These are phyloP conservation scores for Sporisorium scitamineum DNA, from an alignment of 1,284 basidiomycete species.

Conservation along the genomic window DNA sequence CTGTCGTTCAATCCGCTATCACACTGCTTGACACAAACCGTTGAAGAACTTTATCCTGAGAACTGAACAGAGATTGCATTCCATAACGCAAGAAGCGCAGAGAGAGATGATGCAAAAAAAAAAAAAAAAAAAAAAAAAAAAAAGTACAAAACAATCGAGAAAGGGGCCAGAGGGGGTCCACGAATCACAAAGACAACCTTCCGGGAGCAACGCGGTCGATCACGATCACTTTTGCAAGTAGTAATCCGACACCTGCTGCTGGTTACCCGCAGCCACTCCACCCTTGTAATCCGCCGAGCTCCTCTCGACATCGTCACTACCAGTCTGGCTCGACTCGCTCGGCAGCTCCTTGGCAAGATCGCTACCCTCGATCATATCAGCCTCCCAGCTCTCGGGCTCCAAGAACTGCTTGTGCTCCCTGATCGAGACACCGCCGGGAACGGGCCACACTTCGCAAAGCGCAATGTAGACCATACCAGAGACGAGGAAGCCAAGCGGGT, in stretches of 20 bases:
- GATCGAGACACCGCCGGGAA: slow-evolving; percentile 26
- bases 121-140: no score
- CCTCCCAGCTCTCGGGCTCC: slow-evolving; percentile 55
- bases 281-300: slow-evolving; percentile 19
- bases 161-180: no score
- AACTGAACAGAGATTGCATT: not conserved
- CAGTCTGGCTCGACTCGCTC: not conserved
- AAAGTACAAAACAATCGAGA: no score
- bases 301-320: slow-evolving; percentile 38
- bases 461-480: slow-evolving; percentile 61
- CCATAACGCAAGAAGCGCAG: not conserved
- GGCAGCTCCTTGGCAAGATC: not conserved
- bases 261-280: not conserved
- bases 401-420: slow-evolving; percentile 28
- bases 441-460: slow-evolving; percentile 54
- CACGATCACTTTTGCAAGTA: slow-evolving; percentile 41
- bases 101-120: not conserved
- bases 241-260: slow-evolving; percentile 28
- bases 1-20: not conserved
- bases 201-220: no score
- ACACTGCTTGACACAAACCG: not conserved
- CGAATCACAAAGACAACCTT: no score
- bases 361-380: slow-evolving; percentile 33
- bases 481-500: slow-evolving; percentile 67
- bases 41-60: not conserved